Conservation (phyloP, 371 early-diverging fungal genomes). For the Chytridium lagenaria region DNA sequence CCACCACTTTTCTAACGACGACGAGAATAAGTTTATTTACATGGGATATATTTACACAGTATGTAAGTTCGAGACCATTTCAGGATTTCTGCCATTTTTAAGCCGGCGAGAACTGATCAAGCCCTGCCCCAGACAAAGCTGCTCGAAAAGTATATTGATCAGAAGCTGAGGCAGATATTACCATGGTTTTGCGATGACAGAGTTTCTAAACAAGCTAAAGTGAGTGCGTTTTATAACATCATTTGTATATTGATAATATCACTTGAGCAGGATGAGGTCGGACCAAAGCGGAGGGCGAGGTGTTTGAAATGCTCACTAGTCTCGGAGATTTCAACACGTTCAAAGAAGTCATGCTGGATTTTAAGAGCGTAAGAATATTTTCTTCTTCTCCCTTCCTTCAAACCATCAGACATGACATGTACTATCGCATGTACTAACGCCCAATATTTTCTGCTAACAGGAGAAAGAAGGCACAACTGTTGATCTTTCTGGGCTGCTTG, state of each 20-base stretch:
- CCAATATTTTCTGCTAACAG: too few relatives aligned
- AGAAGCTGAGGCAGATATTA: conserved; percentile 34
- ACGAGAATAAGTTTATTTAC: conserved; percentile 60
- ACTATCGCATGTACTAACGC: too few relatives aligned
- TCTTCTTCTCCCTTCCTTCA: too few relatives aligned
- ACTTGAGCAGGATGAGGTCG: conserved; percentile 29
- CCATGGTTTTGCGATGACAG: conserved; percentile 52
- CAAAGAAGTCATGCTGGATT: conserved; percentile 56
- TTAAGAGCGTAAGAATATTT: conserved; percentile 43
- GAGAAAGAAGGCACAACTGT: conserved; percentile 37
- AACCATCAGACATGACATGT: too few relatives aligned
- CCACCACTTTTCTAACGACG: conserved; percentile 38
- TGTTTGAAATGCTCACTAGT: conserved; percentile 54
- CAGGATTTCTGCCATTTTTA: too few relatives aligned
- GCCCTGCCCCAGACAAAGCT: too few relatives aligned
- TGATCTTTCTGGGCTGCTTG: conserved; percentile 37
- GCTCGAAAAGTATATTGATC: conserved; percentile 44
- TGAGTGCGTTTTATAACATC: too few relatives aligned
- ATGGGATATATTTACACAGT: conserved; percentile 50
- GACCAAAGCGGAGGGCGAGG: conserved; percentile 47
- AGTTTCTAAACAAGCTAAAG: conserved; percentile 46
- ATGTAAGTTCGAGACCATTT: too few relatives aligned
- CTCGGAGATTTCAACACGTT: conserved; percentile 55
- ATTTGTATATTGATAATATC: background rate
- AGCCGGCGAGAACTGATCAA: too few relatives aligned